Conservation (phyloP, 108 stramenopile species). For the Aurantiochytrium sp. region DNA sequence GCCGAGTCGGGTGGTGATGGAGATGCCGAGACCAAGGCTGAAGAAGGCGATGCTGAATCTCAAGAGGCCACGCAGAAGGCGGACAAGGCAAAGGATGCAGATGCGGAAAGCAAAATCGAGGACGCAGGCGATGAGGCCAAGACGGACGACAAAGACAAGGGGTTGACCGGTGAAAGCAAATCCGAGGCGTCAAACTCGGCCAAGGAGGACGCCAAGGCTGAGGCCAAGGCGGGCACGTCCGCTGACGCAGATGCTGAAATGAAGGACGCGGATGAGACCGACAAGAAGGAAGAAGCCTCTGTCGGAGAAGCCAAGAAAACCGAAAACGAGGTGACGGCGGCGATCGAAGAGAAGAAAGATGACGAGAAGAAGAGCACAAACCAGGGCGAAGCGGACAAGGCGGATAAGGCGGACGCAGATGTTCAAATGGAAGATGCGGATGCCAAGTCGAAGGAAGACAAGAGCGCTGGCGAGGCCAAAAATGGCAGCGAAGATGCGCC, state of each 20-base stretch:
- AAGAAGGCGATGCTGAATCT: not conserved
- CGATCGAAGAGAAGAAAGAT: too few relatives aligned
- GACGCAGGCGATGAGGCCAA: not conserved
- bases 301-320: not conserved
- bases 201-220: not conserved
- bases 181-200: too few relatives aligned
- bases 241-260: not conserved
- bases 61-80: too few relatives aligned
- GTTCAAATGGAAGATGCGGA: conserved; percentile 78
- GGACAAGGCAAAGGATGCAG: too few relatives aligned
- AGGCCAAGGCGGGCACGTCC: not conserved
- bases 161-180: too few relatives aligned
- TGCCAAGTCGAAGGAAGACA: conserved; percentile 66
- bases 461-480: not conserved
- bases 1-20: conserved; percentile 13
- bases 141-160: not conserved
- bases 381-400: conserved; percentile 62
- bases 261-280: not conserved
- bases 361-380: not conserved
- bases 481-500: not conserved
- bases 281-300: not conserved
- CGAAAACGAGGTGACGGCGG: not conserved
- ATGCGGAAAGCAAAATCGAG: not conserved
- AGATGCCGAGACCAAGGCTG: conserved; percentile 15
- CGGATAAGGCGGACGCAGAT: conserved; percentile 72